Base-by-base conservation (phyloP, 83 land plant species). In the Picea abies region DNA sequence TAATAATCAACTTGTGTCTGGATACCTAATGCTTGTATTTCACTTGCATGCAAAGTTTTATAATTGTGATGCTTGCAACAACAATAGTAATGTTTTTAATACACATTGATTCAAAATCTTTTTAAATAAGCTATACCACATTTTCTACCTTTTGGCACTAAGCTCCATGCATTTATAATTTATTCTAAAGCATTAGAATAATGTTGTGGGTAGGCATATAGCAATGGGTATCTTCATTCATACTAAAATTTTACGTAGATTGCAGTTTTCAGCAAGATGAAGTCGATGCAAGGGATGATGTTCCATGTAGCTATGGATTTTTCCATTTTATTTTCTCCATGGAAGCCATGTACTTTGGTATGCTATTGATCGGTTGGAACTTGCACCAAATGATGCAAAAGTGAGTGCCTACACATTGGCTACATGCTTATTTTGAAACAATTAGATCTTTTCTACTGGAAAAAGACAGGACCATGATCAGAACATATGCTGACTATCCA, bases 251-350 rank as follows among this genome's bases (percentile, higher is more conserved):
- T 15, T 78, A 56, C 60, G 37, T n/a, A 17, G 11, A 56, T 4
- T 89, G 84, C 93, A 95, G 98, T 88, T 90, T 83, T 0, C 85
- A 77, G 85, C 89, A 88, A 76, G 89, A 83, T n/a, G 68, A 20
- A 35, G 68, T n/a, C 20, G 68, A 65, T 23, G 68, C 2, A 20
- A 94, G 92, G 29, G 91, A 96, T 83, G 90, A 87, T 69, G 94
- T 93, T 44, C 94, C 99, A 65, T 96, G 95, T 76, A 94, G 98
- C 32, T 96, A 94, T 93, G 99, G 99, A 4, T 96, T 96, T 86
- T 96, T 96, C 87, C 99, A 96, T 81, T 93, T 96, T 70, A 98
- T 96, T 52, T 96, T 96, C 86, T 94, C 98, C 25, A 92, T 94
- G 79, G 99, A 96, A 68, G 88, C 98, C 23, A 95, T 95, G 98